Percentiles rank a stretch among this genome's conserved stretches.
Conservation (phyloP, 2,329 filamentous ascomycete genomes). For the Sarocladium brachiariae region DNA sequence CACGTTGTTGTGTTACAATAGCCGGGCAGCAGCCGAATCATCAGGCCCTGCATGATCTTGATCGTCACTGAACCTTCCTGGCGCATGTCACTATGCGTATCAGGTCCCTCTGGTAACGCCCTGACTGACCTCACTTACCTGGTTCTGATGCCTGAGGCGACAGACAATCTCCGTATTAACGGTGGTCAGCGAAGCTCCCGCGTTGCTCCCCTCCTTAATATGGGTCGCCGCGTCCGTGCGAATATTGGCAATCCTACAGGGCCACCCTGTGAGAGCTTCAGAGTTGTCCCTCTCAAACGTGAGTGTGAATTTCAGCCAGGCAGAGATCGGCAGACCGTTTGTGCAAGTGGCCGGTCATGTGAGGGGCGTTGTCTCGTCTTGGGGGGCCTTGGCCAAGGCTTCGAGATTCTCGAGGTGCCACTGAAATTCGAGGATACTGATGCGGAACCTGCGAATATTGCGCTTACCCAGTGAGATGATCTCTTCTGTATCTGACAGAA, state of each 20-base stretch:
- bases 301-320: too few relatives aligned
- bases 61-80: background rate
- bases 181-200: too few relatives aligned
- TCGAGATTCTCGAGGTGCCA: slow-evolving; percentile 18
- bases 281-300: too few relatives aligned
- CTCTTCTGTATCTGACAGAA: slow-evolving; percentile 16
- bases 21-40: background rate
- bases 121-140: too few relatives aligned
- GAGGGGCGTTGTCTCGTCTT: background rate
- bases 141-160: too few relatives aligned
- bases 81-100: background rate
- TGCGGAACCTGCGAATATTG: slow-evolving; percentile 17
- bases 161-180: too few relatives aligned
- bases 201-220: too few relatives aligned
- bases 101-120: too few relatives aligned
- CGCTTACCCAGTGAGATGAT: slow-evolving; percentile 15
- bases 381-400: slow-evolving; percentile 11
- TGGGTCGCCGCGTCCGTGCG: too few relatives aligned
- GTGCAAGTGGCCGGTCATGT: background rate
- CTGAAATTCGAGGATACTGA: slow-evolving; percentile 16
- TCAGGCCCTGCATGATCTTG: background rate
- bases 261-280: too few relatives aligned
- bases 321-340: background rate
- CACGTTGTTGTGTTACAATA: background rate
- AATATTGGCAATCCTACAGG: too few relatives aligned